Conservation (phyloP, 2,329 filamentous ascomycete species). For the Alternaria alternata region DNA sequence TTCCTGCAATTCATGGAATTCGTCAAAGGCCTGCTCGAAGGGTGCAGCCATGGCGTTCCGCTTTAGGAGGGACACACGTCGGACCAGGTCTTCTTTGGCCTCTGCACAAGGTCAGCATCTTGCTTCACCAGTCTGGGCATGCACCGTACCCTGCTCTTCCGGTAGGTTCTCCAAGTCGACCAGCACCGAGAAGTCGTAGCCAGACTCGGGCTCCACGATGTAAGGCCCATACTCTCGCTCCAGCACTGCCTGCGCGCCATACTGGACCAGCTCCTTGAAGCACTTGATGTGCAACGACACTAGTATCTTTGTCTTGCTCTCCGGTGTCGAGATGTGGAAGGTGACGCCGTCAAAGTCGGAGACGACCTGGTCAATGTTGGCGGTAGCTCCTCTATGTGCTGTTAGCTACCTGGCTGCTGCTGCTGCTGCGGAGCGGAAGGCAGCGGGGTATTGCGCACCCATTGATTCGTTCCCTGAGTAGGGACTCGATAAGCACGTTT, state of each 20-base stretch:
- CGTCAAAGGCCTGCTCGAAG: slow-evolving; percentile 95
- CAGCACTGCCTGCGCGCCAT: slow-evolving; percentile 90
- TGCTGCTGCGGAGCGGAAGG: slow-evolving; percentile 40
- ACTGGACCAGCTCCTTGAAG: slow-evolving; percentile 88
- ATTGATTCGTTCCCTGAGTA: slow-evolving; percentile 93
- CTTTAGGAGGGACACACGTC: slow-evolving; percentile 89
- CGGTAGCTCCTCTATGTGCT: slow-evolving; percentile 74
- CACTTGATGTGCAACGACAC: slow-evolving; percentile 96
- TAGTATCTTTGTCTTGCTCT: slow-evolving; percentile 90
- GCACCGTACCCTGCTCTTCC: slow-evolving; percentile 70
- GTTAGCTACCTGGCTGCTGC: slow-evolving; percentile 44
- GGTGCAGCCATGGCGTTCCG: slow-evolving; percentile 99
- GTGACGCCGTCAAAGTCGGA: slow-evolving; percentile 99
- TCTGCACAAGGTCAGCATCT: slow-evolving; percentile 61
- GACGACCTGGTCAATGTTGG: slow-evolving; percentile 95
- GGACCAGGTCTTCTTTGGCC: slow-evolving; percentile 83
- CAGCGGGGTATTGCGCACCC: slow-evolving; percentile 65
- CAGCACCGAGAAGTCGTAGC: slow-evolving; percentile 94
- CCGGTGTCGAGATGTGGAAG: slow-evolving; percentile 97
- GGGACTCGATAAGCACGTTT: slow-evolving; percentile 95
- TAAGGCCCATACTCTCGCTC: slow-evolving; percentile 94
- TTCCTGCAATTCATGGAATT: slow-evolving; percentile 85
- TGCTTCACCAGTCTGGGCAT: neutral
- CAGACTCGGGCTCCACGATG: slow-evolving; percentile 84
- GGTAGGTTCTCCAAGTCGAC: slow-evolving; percentile 90